These are phyloP conservation scores for Botrytis squamosa DNA, from an alignment of 2,329 filamentous ascomycete genomes.

Conservation along the genomic window DNA sequence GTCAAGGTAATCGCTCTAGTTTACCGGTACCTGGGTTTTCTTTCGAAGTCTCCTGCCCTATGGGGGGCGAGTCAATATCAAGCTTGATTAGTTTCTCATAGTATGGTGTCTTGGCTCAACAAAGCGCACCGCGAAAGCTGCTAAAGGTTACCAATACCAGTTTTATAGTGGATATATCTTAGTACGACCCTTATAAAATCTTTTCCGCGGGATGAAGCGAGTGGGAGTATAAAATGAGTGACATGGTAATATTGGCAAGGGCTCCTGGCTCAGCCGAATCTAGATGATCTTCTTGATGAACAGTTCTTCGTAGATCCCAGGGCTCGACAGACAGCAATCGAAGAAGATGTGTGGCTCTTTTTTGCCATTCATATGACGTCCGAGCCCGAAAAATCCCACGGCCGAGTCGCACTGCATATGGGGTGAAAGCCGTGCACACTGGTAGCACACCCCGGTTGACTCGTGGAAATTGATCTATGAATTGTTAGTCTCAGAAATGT, in stretches of 20 bases:
- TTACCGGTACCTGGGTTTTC: background rate
- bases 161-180: background rate
- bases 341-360: background rate
- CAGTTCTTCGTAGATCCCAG: background rate
- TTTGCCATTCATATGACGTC: constrained; percentile 7
- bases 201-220: background rate
- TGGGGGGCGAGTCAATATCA: background rate
- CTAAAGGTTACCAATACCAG: background rate
- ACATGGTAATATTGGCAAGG: background rate
- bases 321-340: background rate
- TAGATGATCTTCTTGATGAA: background rate
- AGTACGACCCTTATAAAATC: background rate
- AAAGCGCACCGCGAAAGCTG: background rate
- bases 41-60: background rate
- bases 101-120: background rate
- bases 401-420: background rate
- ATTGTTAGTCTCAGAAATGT: background rate
- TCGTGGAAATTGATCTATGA: background rate
- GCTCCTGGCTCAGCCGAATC: background rate
- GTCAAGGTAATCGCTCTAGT: background rate
- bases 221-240: background rate
- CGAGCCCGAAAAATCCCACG: background rate
- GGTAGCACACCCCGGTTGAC: background rate
- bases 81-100: background rate
- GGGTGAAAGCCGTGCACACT: background rate